Evolutionary conservation across 805 yeast species (phyloP).

Genomic region (Wickerhamiella parazyma): DNA sequence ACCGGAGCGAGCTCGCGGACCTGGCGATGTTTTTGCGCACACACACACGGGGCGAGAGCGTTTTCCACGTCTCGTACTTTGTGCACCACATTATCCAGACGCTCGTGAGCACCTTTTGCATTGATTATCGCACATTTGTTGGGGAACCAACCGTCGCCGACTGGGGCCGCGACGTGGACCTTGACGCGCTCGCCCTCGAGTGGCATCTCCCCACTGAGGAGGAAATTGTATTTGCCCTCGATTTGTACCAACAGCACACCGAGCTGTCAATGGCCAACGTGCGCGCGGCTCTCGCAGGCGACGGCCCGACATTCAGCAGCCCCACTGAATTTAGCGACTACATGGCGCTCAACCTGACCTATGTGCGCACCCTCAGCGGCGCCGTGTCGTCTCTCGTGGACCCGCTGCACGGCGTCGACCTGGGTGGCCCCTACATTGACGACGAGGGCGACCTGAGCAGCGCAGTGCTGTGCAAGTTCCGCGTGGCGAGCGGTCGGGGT

Average conservation of each 20-base stretch:
- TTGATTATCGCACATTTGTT: slow-evolving; percentile 15
- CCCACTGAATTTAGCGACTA: slow-evolving; percentile 35
- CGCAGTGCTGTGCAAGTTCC: not conserved
- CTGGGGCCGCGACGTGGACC: slow-evolving; percentile 27
- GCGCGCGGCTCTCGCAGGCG: slow-evolving; percentile 17
- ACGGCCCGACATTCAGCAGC: slow-evolving; percentile 14
- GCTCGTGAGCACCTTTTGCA: slow-evolving; percentile 36
- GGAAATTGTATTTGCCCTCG: slow-evolving; percentile 49
- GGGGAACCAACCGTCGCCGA: slow-evolving; percentile 26
- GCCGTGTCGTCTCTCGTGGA: slow-evolving; percentile 66
- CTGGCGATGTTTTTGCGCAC: slow-evolving; percentile 33
- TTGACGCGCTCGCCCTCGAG: slow-evolving; percentile 32
- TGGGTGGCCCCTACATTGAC: slow-evolving; percentile 22
- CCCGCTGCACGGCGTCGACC: slow-evolving; percentile 24
- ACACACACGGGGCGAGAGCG: slow-evolving; percentile 49
- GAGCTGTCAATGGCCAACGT: slow-evolving; percentile 16
- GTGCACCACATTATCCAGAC: slow-evolving; percentile 55
- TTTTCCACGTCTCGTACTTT: slow-evolving; percentile 47
- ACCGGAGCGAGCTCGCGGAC: slow-evolving; percentile 34
- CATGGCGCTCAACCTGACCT: slow-evolving; percentile 40
- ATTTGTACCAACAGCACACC: slow-evolving; percentile 39
- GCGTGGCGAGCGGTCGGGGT: not conserved
- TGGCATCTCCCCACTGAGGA: slow-evolving; percentile 62
- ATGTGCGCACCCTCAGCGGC: slow-evolving; percentile 45
- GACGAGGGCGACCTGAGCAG: slow-evolving; percentile 13